Evolutionary conservation across 257 asterid species (phyloP).

Genomic region (Leptodermis oblonga): DNA sequence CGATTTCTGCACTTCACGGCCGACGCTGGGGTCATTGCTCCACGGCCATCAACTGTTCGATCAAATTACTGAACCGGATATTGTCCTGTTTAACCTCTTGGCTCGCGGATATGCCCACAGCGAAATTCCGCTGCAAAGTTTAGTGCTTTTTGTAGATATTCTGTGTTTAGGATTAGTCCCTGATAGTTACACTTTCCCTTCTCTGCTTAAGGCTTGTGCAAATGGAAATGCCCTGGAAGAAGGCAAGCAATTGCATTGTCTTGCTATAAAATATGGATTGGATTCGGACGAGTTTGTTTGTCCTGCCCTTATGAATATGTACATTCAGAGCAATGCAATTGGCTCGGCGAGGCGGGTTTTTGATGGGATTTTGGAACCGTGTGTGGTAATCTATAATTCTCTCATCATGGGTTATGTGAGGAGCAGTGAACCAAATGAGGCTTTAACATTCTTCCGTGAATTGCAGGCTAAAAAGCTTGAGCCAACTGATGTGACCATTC

Average conservation of each 20-base stretch:
- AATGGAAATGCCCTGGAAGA: slow-evolving; percentile 23
- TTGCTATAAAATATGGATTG: slow-evolving; percentile 31
- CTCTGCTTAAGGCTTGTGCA: slow-evolving; percentile 37
- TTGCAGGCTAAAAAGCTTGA: slow-evolving; percentile 26
- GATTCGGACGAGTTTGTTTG: slow-evolving; percentile 18
- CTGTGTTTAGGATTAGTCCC: slow-evolving; percentile 21
- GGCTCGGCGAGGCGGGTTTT: slow-evolving; percentile 23
- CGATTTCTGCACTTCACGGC: slow-evolving; percentile 11
- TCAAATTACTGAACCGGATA: slow-evolving; percentile 30
- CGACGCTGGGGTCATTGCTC: slow-evolving; percentile 16
- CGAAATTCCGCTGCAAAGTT: slow-evolving; percentile 26
- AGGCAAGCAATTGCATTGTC: slow-evolving; percentile 36
- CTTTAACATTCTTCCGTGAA: slow-evolving; percentile 25
- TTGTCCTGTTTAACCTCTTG: slow-evolving; percentile 32
- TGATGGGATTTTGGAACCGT: slow-evolving; percentile 28
- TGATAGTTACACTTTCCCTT: slow-evolving; percentile 40
- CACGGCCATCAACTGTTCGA: slow-evolving; percentile 33
- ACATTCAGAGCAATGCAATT: slow-evolving; percentile 23
- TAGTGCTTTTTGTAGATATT: slow-evolving; percentile 21
- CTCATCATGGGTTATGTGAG: slow-evolving; percentile 33
- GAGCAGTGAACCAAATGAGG: slow-evolving; percentile 33
- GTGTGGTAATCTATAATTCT: slow-evolving; percentile 31
- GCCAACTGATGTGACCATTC: slow-evolving; percentile 36
- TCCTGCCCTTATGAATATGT: slow-evolving; percentile 39
- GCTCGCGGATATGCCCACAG: slow-evolving; percentile 39